These are phyloP conservation scores for Atkinsonella texensis DNA, from an alignment of 2,329 filamentous ascomycete genomes.

Conservation along the genomic window DNA sequence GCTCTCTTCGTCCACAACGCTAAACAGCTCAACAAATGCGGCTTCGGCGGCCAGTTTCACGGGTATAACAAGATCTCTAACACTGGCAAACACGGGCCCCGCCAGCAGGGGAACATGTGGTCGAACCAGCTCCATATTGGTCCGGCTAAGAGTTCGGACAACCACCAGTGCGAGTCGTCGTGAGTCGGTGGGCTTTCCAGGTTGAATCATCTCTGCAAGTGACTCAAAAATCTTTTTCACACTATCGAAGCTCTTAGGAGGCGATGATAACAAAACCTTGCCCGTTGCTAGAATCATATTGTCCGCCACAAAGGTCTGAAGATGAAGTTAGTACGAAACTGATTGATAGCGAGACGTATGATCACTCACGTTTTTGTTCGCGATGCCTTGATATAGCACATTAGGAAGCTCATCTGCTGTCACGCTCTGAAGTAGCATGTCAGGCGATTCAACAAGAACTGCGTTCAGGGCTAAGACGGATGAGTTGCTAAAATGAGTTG, in stretches of 20 bases:
- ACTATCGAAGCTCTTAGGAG: slow-evolving; percentile 59
- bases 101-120: slow-evolving; percentile 74
- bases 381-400: slow-evolving; percentile 70
- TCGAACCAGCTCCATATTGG: slow-evolving; percentile 66
- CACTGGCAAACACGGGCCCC: slow-evolving; percentile 74
- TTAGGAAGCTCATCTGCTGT: slow-evolving; percentile 63
- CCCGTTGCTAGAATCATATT: slow-evolving; percentile 83
- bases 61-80: slow-evolving; percentile 84
- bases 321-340: slow-evolving; percentile 1
- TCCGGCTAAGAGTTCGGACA: slow-evolving; percentile 69
- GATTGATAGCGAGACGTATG: neutral
- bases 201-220: slow-evolving; percentile 61
- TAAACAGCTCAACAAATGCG: slow-evolving; percentile 83
- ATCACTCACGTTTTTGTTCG: slow-evolving; percentile 56
- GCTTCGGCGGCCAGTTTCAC: slow-evolving; percentile 93
- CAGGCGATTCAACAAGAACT: slow-evolving; percentile 68
- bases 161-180: slow-evolving; percentile 80
- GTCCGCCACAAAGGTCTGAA: slow-evolving; percentile 68
- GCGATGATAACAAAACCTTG: slow-evolving; percentile 69
- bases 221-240: slow-evolving; percentile 71
- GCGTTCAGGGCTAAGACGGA: slow-evolving; percentile 84
- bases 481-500: slow-evolving; percentile 59
- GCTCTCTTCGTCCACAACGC: slow-evolving; percentile 75
- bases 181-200: slow-evolving; percentile 69
- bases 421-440: slow-evolving; percentile 50